These are phyloP conservation scores for Exobasidium cylindrosporum DNA, from an alignment of 1,284 basidiomycete genomes.

Conservation along the genomic window DNA sequence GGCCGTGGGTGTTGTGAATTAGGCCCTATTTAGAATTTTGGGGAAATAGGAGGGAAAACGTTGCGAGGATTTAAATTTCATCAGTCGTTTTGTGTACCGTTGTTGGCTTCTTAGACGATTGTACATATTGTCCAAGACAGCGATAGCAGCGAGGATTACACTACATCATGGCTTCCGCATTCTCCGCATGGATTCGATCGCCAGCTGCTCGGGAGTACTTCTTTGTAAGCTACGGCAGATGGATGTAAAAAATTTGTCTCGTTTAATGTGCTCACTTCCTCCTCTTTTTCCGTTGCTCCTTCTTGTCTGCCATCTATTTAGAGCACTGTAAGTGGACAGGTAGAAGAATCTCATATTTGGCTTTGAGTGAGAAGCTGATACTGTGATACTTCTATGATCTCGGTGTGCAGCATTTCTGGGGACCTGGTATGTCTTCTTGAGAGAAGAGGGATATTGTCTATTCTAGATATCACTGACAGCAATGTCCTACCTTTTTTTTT, in stretches of 20 bases:
- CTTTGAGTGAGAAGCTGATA: no score
- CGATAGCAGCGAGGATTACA: no score
- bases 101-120: no score
- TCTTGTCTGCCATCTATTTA: neutral
- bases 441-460: neutral
- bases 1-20: neutral
- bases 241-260: neutral
- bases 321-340: conserved; percentile 6
- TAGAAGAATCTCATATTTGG: no score
- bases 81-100: no score
- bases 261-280: neutral
- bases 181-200: conserved; percentile 48
- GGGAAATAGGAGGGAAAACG: no score
- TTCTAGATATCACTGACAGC: neutral
- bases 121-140: no score
- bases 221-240: conserved; percentile 34
- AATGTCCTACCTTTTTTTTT: neutral
- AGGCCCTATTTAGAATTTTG: no score
- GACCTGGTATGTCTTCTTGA: conserved; percentile 27
- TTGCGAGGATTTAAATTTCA: no score
- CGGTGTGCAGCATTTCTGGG: conserved; percentile 55
- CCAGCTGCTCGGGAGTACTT: conserved; percentile 53
- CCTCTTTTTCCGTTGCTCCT: neutral
- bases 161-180: conserved; percentile 45
- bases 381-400: no score